Base-by-base conservation (phyloP, 2,329 filamentous ascomycete species). In the Zymoseptoria ardabiliae region DNA sequence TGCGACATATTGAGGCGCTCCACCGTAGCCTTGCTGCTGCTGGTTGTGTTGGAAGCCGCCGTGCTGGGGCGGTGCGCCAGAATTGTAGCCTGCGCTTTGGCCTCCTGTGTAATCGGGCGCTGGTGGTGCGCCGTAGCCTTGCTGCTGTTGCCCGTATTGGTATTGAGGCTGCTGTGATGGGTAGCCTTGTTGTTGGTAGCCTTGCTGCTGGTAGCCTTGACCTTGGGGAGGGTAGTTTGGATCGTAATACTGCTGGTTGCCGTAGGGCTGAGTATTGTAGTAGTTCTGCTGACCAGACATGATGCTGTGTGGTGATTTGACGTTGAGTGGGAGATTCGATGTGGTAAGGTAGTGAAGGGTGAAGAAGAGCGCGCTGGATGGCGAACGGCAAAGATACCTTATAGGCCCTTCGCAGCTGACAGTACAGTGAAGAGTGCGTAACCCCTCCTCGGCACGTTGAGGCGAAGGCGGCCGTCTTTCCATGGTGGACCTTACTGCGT, bases 1-100 rank as follows among this genome's bases (percentile, higher is more conserved):
- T 23, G 57, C 59, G 20, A 62, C 63, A 53, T 68, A 63, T 21
- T 70, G 65, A 19, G 65, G 66, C 10, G 55, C 54, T 45, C 35
- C 35, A 4, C 35, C 35, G 35, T 45, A 45, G 53, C 53, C 25
- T 50, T 54, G 53, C 19, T 63, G 61, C 20, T 63, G 62, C 49
- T 69, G 68, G 63, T 63, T 66, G 54, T 68, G 65, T 41, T 64
- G 59, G 54, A 57, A 68, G 52, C 69, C 67, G 55, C 69, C 69
- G 5, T 66, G 67, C 50, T 74, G 72, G 62, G 57, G 58, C n/a
- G 58, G 57, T 17, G 35, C 50, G 13, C 59, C 59, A 22, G 35
- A 6, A 4, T 45, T 45, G 28, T 73, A 73, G 55, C 65, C 70
- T 30, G 66, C 66, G 55, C 71, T 70, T 17, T 64, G 56, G 35